Conservation (phyloP, 2,329 filamentous ascomycete genomes). For the Ophiognomonia clavigignenti-juglandacearum region DNA sequence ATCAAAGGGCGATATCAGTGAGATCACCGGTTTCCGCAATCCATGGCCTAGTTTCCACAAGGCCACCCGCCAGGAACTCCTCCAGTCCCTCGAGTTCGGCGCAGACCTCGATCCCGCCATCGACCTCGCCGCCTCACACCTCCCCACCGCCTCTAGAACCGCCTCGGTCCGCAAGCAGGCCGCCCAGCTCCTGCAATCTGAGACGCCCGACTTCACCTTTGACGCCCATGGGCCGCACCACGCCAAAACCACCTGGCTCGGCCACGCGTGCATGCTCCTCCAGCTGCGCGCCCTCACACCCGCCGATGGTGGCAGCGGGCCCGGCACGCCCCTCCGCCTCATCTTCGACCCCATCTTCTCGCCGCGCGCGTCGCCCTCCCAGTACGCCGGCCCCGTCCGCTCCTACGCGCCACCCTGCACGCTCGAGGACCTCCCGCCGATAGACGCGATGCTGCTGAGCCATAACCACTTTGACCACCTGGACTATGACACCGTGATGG, state of each 20-base stretch:
- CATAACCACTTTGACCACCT: constrained; percentile 56
- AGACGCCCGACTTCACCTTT: constrained; percentile 22
- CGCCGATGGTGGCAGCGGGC: too few relatives aligned
- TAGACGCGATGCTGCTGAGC: constrained; percentile 47
- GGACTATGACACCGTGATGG: constrained; percentile 38
- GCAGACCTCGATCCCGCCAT: constrained; percentile 18
- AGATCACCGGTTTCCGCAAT: constrained; percentile 20
- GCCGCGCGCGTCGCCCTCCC: constrained; percentile 31
- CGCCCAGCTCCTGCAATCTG: constrained; percentile 15
- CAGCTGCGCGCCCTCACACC: constrained; percentile 50
- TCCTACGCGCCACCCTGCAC: constrained; percentile 46
- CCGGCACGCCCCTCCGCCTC: constrained; percentile 32
- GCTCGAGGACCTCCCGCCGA: constrained; percentile 42
- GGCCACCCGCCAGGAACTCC: constrained; percentile 16
- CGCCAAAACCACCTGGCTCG: constrained; percentile 61
- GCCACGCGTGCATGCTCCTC: constrained; percentile 68
- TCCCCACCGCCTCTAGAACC: not conserved
- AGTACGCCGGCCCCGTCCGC: constrained; percentile 42
- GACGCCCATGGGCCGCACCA: not conserved
- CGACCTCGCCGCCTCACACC: constrained; percentile 18
- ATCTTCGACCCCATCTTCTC: constrained; percentile 51
- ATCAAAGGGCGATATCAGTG: not conserved
- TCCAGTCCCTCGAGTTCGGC: constrained; percentile 20
- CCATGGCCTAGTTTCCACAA: constrained; percentile 25
- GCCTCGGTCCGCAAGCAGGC: constrained; percentile 16